Conservation (phyloP, 2,329 filamentous ascomycete genomes). For the Ophiostoma pallidulum region DNA sequence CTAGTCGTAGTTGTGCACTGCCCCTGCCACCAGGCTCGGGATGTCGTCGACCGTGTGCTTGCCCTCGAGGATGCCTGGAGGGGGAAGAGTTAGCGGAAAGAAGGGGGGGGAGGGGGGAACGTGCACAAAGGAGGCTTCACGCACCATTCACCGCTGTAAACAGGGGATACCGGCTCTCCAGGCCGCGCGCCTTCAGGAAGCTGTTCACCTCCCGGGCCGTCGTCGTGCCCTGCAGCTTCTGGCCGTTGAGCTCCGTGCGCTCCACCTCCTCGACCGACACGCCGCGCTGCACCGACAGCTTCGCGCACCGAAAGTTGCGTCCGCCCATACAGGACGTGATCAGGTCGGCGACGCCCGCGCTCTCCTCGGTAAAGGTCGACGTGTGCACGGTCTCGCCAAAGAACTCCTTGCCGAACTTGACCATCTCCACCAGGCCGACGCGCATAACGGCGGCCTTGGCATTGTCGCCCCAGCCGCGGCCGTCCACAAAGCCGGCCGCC, state of each 20-base stretch:
- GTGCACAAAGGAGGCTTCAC: background rate
- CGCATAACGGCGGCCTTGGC: slow-evolving; percentile 99
- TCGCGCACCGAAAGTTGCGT: slow-evolving; percentile 89
- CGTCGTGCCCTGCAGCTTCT: slow-evolving; percentile 90
- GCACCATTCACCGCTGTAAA: slow-evolving; percentile 73
- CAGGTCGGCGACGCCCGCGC: slow-evolving; percentile 86
- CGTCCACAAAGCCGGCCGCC: slow-evolving; percentile 89
- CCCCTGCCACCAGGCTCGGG: slow-evolving; percentile 49
- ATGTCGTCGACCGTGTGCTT: slow-evolving; percentile 72
- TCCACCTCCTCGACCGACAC: slow-evolving; percentile 81
- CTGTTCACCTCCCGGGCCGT: slow-evolving; percentile 87
- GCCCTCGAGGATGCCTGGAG: slow-evolving; percentile 59
- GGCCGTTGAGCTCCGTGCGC: slow-evolving; percentile 81
- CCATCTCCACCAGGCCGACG: slow-evolving; percentile 90
- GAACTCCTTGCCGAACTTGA: slow-evolving; percentile 89
- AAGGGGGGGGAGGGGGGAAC: too few species aligned
- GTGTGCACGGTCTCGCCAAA: slow-evolving; percentile 74
- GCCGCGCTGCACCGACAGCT: slow-evolving; percentile 71
- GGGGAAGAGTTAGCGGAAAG: background rate
- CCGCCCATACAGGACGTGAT: slow-evolving; percentile 91
- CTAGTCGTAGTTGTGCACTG: slow-evolving; percentile 15
- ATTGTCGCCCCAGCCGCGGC: slow-evolving; percentile 95
- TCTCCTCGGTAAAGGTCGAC: slow-evolving; percentile 92
- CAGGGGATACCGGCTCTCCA: slow-evolving; percentile 78
- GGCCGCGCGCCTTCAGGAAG: slow-evolving; percentile 69